Conservation (phyloP, 768 basidiomycete genomes). For the Leccinum ochraceum region DNA sequence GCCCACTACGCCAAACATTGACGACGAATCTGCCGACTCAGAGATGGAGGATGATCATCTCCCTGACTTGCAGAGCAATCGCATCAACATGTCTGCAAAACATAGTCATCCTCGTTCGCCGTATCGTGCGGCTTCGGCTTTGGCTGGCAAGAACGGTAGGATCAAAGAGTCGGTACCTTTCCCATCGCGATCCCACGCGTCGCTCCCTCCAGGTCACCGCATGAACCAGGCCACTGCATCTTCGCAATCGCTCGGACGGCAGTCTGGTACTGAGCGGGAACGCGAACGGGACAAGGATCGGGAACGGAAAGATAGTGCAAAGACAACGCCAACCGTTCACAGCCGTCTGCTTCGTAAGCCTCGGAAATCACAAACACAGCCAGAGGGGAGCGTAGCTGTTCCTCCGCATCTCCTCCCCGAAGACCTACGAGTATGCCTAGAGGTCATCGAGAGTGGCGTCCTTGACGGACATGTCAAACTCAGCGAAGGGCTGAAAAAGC, state of each 20-base stretch:
- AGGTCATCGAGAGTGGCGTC: slow-evolving; percentile 84
- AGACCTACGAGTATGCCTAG: slow-evolving; percentile 81
- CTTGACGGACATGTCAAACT: slow-evolving; percentile 88
- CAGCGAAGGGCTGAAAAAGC: slow-evolving; percentile 79
- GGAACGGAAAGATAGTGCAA: slow-evolving; percentile 47
- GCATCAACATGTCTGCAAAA: slow-evolving; percentile 40
- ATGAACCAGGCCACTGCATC: slow-evolving; percentile 55
- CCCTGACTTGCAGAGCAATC: slow-evolving; percentile 24
- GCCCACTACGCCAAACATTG: slow-evolving; percentile 57
- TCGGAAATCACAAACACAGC: slow-evolving; percentile 61
- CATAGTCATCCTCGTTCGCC: slow-evolving; percentile 77
- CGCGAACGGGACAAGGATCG: slow-evolving; percentile 45
- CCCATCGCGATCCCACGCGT: slow-evolving; percentile 78
- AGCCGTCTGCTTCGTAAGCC: slow-evolving; percentile 64
- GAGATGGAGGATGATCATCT: slow-evolving; percentile 65
- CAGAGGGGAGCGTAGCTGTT: slow-evolving; percentile 50
- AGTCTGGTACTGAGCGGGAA: slow-evolving; percentile 53
- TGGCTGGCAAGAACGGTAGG: slow-evolving; percentile 43
- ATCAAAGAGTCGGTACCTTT: slow-evolving; percentile 62
- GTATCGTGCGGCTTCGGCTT: slow-evolving; percentile 53
- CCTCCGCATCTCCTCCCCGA: slow-evolving; percentile 84
- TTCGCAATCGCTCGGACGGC: slow-evolving; percentile 74
- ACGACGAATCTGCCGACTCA: slow-evolving; percentile 72
- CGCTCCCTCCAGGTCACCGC: slow-evolving; percentile 64
- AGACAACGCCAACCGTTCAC: slow-evolving; percentile 33